phyloP scores from a whole-genome alignment of 495 filamentous ascomycete species.

The Neurospora tetrasperma region DNA sequence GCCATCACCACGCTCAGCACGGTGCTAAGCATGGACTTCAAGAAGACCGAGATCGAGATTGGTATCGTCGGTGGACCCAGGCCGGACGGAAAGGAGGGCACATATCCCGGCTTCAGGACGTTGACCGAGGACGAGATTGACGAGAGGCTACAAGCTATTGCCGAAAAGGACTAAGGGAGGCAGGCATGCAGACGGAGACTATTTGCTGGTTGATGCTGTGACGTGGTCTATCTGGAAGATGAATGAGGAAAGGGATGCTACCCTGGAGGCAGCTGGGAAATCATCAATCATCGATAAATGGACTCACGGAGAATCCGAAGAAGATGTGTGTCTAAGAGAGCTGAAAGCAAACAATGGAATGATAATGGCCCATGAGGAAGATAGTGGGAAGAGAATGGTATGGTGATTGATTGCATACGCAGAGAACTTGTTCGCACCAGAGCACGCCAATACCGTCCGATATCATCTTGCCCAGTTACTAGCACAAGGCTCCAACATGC shows the following conservation, averaged over 20 bases:
- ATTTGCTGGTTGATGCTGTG: background rate
- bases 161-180: slow-evolving; percentile 77
- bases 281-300: background rate
- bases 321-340: background rate
- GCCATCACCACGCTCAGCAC: slow-evolving; percentile 90
- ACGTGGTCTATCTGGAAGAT: slow-evolving; percentile 9
- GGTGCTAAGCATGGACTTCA: slow-evolving; percentile 96
- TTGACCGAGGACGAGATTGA: slow-evolving; percentile 98
- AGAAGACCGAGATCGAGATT: slow-evolving; percentile 97
- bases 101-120: slow-evolving; percentile 67
- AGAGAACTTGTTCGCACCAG: background rate
- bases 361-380: background rate
- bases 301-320: background rate
- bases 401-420: background rate
- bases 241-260: slow-evolving; percentile 9
- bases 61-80: slow-evolving; percentile 85
- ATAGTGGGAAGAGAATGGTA: background rate
- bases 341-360: background rate
- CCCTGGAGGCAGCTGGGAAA: background rate
- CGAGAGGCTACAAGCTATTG: slow-evolving; percentile 92
- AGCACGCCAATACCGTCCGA: background rate
- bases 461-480: background rate
- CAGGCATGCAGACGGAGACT: background rate
- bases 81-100: slow-evolving; percentile 68
- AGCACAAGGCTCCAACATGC: background rate